Percentiles rank a stretch among this genome's conserved stretches.
Evolutionary conservation across 2,329 filamentous ascomycete species (phyloP).

Genomic region (Epichloe amarillans): DNA sequence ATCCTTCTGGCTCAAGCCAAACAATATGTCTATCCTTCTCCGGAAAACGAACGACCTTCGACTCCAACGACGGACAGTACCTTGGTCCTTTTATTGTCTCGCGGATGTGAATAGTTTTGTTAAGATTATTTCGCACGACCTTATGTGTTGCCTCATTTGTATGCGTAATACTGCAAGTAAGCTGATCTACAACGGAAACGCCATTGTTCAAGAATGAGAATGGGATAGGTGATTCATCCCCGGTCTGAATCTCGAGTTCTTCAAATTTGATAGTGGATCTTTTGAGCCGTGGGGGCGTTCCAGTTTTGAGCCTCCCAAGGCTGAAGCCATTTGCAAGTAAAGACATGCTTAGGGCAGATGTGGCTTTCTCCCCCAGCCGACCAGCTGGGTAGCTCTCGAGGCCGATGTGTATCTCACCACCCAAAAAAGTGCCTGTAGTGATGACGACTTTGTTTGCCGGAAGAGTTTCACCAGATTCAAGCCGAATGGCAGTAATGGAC

Average conservation of each 20-base stretch:
- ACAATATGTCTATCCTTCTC: constrained; percentile 75
- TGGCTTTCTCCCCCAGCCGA: constrained; percentile 86
- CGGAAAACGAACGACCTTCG: constrained; percentile 79
- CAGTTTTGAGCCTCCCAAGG: constrained; percentile 84
- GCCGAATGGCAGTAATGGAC: constrained; percentile 68
- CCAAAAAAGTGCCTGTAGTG: constrained; percentile 89
- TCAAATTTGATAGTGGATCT: constrained; percentile 70
- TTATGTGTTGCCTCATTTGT: constrained; percentile 76
- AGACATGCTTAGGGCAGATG: constrained; percentile 83
- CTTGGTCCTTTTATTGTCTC: constrained; percentile 89
- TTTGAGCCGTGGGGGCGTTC: constrained; percentile 86
- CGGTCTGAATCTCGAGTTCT: constrained; percentile 56
- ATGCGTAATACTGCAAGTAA: constrained; percentile 75
- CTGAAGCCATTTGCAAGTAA: constrained; percentile 78
- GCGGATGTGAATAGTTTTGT: constrained; percentile 90
- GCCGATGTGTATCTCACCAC: constrained; percentile 93
- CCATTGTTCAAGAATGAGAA: constrained; percentile 81
- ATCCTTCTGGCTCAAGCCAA: constrained; percentile 95
- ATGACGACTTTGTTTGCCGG: constrained; percentile 75
- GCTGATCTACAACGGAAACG: constrained; percentile 68
- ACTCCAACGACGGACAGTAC: constrained; percentile 91
- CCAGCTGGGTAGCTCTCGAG: constrained; percentile 74
- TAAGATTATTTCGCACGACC: constrained; percentile 76
- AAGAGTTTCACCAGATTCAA: constrained; percentile 80
- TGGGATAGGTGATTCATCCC: constrained; percentile 74